A percentile compares a stretch with the other conserved stretches of the same genome.
These are phyloP conservation scores for Prillingera fragicola DNA, from an alignment of 1,284 basidiomycete genomes.

Conservation along the genomic window DNA sequence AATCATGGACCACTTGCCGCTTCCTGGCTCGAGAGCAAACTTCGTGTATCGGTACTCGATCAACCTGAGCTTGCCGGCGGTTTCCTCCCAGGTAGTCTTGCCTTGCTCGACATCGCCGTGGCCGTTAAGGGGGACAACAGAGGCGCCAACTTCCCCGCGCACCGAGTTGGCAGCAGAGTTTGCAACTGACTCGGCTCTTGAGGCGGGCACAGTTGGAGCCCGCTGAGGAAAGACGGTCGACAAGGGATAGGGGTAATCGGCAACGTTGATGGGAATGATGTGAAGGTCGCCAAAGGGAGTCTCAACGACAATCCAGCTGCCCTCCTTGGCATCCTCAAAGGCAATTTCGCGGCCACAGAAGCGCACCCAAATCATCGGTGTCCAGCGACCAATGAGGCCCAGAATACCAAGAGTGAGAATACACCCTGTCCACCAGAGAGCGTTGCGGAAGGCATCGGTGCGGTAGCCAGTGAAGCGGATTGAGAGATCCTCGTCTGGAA, in stretches of 20 bases:
- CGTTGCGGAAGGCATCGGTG: constrained; percentile 59
- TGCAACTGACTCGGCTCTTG: too few species aligned
- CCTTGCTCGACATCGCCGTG: constrained; percentile 42
- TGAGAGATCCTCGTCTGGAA: constrained; percentile 85
- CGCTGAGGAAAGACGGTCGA: constrained; percentile 65
- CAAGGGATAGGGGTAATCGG: constrained; percentile 69
- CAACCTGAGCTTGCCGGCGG: constrained; percentile 52
- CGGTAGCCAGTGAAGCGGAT: constrained; percentile 89
- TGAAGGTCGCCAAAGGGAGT: constrained; percentile 75
- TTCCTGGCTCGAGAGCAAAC: constrained; percentile 79
- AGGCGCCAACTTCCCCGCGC: too few species aligned
- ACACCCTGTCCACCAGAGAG: constrained; percentile 69
- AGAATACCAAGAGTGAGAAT: constrained; percentile 68
- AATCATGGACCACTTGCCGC: constrained; percentile 75
- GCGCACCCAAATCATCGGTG: constrained; percentile 80
- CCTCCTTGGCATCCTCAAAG: constrained; percentile 66
- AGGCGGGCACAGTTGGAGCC: constrained; percentile 9
- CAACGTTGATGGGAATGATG: constrained; percentile 62
- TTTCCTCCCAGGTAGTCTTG: constrained; percentile 44
- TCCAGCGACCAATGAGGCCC: constrained; percentile 84
- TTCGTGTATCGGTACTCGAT: constrained; percentile 74
- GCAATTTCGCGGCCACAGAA: constrained; percentile 79
- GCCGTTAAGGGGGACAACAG: constrained; percentile 27
- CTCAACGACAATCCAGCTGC: constrained; percentile 82
- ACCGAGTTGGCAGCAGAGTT: background rate